Evolutionary conservation across 2,329 filamentous ascomycete genomes (phyloP).

Genomic region (Rhytidhysteron rufulum): DNA sequence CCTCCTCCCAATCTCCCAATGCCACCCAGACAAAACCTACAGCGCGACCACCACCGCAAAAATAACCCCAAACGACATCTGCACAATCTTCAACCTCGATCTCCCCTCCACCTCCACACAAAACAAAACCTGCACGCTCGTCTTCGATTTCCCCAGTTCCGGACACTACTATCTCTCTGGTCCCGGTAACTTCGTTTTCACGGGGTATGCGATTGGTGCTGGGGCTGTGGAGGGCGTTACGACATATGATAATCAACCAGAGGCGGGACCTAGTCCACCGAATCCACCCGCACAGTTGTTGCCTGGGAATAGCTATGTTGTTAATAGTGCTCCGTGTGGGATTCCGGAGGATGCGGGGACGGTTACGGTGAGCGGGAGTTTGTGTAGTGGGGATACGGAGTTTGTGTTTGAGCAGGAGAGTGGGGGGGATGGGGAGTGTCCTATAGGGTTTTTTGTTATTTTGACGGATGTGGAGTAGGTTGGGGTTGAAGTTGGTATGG

Average conservation of each 20-base stretch:
- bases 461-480: too few relatives aligned
- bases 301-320: constrained; percentile 21
- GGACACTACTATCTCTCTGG: constrained; percentile 15
- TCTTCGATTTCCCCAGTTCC: constrained; percentile 22
- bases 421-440: constrained; percentile 14
- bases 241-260: constrained; percentile 22
- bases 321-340: constrained; percentile 19
- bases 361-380: constrained; percentile 16
- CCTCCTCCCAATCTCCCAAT: constrained; percentile 19
- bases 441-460: constrained; percentile 23
- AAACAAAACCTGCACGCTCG: constrained; percentile 26
- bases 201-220: constrained; percentile 17
- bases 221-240: constrained; percentile 16
- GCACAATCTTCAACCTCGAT: constrained; percentile 28
- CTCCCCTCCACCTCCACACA: constrained; percentile 15
- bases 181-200: constrained; percentile 20
- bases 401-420: constrained; percentile 20
- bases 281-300: constrained; percentile 14
- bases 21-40: constrained; percentile 17
- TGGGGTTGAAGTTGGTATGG: too few relatives aligned
- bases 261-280: constrained; percentile 14
- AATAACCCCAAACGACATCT: constrained; percentile 23
- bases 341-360: constrained; percentile 14
- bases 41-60: constrained; percentile 12
- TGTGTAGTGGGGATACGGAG: constrained; percentile 20